These are phyloP conservation scores for Bromus sterilis DNA, from an alignment of 176 grass and related monocot genomes.

Conservation along the genomic window DNA sequence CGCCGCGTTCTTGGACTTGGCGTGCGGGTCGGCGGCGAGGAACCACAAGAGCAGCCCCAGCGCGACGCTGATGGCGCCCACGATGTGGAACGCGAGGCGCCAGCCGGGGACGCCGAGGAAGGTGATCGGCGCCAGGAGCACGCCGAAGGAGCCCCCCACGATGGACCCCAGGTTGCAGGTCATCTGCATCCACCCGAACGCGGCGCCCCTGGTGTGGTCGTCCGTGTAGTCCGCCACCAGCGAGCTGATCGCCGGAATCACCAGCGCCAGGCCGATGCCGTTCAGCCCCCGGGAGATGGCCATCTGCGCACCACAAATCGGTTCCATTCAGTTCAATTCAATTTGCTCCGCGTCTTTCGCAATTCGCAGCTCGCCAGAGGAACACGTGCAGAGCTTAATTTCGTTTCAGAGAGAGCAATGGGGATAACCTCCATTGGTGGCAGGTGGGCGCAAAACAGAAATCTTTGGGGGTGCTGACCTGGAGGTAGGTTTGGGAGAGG, in stretches of 20 bases:
- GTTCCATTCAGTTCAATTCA: background rate
- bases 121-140: conserved; percentile 44
- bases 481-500: conserved; percentile 64
- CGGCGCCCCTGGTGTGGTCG: conserved; percentile 49
- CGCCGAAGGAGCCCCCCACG: conserved; percentile 48
- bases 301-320: conserved; percentile 19
- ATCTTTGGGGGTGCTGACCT: conserved; percentile 24
- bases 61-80: conserved; percentile 35
- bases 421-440: background rate
- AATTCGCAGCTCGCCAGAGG: background rate
- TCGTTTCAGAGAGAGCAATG: background rate
- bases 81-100: conserved; percentile 63
- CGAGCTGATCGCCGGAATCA: conserved; percentile 56
- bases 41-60: conserved; percentile 41
- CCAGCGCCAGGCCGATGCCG: conserved; percentile 59
- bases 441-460: background rate
- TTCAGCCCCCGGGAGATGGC: conserved; percentile 73
- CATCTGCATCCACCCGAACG: conserved; percentile 65
- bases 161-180: conserved; percentile 60
- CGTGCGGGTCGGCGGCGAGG: conserved; percentile 50
- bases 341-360: background rate
- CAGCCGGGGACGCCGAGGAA: conserved; percentile 63
- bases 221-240: conserved; percentile 74
- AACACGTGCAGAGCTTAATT: background rate
- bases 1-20: background rate